phyloP scores from a whole-genome alignment of 805 yeast genomes.

The Metschnikowia drakensbergensis region DNA sequence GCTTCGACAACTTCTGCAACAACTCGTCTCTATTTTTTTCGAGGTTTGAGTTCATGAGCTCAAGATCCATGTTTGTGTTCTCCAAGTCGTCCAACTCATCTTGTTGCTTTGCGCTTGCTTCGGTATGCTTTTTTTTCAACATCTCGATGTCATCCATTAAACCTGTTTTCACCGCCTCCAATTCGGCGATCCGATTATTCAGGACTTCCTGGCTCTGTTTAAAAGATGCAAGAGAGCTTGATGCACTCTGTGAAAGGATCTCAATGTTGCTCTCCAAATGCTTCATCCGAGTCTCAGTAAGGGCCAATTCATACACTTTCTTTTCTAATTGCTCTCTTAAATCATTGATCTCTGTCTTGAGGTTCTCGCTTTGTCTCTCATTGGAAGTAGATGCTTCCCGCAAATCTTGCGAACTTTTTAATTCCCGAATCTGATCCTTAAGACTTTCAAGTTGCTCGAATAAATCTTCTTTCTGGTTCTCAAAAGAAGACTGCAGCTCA shows the following conservation, averaged over 20 bases:
- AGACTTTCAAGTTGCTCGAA: background rate
- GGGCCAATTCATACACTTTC: slow-evolving; percentile 15
- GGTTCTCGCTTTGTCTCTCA: background rate
- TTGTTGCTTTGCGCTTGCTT: slow-evolving; percentile 23
- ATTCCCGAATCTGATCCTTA: background rate
- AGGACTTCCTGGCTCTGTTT: slow-evolving; percentile 10
- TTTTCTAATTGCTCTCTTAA: slow-evolving; percentile 15
- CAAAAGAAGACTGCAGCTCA: background rate
- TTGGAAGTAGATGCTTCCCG: background rate
- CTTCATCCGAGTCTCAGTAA: slow-evolving; percentile 12
- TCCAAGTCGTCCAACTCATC: slow-evolving; percentile 17
- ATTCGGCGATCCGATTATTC: slow-evolving; percentile 18
- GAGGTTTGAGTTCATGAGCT: slow-evolving; percentile 12
- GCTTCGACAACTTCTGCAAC: slow-evolving; percentile 7
- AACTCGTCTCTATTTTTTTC: slow-evolving; percentile 16
- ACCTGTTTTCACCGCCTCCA: slow-evolving; percentile 19
- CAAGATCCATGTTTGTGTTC: slow-evolving; percentile 14
- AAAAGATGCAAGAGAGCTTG: slow-evolving; percentile 10
- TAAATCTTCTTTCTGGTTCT: background rate
- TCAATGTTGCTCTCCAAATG: slow-evolving; percentile 15
- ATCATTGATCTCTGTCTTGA: slow-evolving; percentile 7
- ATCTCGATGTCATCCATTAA: slow-evolving; percentile 22
- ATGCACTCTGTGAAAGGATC: slow-evolving; percentile 13
- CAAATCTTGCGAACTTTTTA: background rate
- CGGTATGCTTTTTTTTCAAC: slow-evolving; percentile 19